Percentiles rank a stretch among this genome's conserved stretches.
Evolutionary conservation across 1,284 basidiomycete genomes (phyloP).

Genomic region (Tilletia walkeri): DNA sequence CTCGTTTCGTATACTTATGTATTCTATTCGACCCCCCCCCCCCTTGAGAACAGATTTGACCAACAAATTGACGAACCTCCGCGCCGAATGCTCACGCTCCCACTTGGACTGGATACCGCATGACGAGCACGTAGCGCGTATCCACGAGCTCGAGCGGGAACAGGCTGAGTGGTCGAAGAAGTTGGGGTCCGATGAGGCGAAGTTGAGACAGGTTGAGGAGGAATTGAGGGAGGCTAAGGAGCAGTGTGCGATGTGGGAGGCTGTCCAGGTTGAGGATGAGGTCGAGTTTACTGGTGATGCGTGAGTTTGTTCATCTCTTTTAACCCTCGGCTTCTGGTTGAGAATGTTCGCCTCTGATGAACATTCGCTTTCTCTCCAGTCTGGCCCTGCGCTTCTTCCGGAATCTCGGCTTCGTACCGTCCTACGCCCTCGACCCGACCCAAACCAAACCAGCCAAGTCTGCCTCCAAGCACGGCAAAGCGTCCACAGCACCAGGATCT

Average conservation of each 20-base stretch:
- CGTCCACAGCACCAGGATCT: not conserved
- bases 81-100: slow-evolving; percentile 13
- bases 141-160: slow-evolving; percentile 13
- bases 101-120: slow-evolving; percentile 1
- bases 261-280: slow-evolving; percentile 6
- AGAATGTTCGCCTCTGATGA: not conserved
- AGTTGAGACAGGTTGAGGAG: not conserved
- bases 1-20: not conserved
- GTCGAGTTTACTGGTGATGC: slow-evolving; percentile 11
- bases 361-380: not conserved
- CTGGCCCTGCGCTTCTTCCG: slow-evolving; percentile 14
- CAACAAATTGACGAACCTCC: not conserved
- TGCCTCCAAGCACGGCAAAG: not conserved
- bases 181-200: not conserved
- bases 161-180: slow-evolving; percentile 5
- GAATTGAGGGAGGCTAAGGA: slow-evolving; percentile 3
- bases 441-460: not conserved
- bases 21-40: not conserved
- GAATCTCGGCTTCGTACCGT: slow-evolving; percentile 7
- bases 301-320: not conserved
- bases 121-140: slow-evolving; percentile 12
- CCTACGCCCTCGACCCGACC: not conserved
- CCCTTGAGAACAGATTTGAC: not conserved
- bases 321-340: not conserved
- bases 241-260: slow-evolving; percentile 4